These are phyloP conservation scores for Gardenia jasminoides DNA, from an alignment of 257 asterid species.

Conservation along the genomic window DNA sequence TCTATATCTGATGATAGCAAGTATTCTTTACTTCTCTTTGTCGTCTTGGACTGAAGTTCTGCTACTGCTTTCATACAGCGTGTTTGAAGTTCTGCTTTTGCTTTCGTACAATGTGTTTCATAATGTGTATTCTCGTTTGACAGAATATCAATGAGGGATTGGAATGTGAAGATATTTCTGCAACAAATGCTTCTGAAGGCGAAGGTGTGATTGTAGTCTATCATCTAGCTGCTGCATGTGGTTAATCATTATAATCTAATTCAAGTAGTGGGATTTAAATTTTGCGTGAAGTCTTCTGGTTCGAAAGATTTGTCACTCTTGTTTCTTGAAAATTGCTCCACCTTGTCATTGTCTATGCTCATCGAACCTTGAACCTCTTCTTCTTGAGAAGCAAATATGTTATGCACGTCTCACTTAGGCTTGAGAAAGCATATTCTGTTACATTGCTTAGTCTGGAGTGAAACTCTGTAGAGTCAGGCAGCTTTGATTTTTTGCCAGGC, in stretches of 20 bases:
- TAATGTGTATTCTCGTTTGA: constrained; percentile 22
- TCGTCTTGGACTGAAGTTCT: background rate
- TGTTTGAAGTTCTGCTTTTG: background rate
- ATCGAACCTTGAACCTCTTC: background rate
- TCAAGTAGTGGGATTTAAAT: background rate
- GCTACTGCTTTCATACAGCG: background rate
- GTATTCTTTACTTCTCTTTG: background rate
- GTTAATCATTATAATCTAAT: background rate
- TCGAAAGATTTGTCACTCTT: background rate
- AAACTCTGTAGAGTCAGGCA: background rate
- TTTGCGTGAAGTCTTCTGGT: background rate
- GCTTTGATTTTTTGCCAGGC: background rate
- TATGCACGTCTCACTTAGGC: background rate
- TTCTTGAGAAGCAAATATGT: background rate
- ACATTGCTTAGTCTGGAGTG: background rate
- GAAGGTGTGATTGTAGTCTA: constrained; percentile 49
- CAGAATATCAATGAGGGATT: constrained; percentile 44
- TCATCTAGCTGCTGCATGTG: constrained; percentile 13
- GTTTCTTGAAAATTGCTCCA: background rate
- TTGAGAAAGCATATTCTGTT: background rate
- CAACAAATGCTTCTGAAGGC: constrained; percentile 28
- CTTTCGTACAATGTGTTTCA: background rate
- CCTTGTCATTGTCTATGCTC: background rate
- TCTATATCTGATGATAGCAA: background rate
- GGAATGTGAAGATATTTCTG: constrained; percentile 34